Conservation (phyloP, 2,329 filamentous ascomycete genomes). For the Penicillium aurantiogriseum region DNA sequence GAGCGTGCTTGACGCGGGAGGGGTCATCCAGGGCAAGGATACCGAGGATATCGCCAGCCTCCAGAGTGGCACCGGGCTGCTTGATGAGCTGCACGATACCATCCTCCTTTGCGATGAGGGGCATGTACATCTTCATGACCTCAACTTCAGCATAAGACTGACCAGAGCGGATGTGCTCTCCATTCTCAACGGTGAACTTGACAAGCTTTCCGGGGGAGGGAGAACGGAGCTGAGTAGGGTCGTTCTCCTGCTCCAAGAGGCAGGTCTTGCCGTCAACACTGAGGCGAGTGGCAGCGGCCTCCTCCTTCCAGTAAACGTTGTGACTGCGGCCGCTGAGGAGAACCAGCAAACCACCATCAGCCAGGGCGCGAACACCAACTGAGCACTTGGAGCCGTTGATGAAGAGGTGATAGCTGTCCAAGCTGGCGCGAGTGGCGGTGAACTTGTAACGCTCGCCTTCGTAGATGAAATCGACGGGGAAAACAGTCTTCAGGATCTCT, state of each 20-base stretch:
- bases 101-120: slow-evolving; percentile 88
- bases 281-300: slow-evolving; percentile 90
- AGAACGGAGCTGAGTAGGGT: slow-evolving; percentile 92
- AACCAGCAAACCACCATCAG: slow-evolving; percentile 89
- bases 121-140: slow-evolving; percentile 99
- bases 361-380: slow-evolving; percentile 86
- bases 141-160: slow-evolving; percentile 96
- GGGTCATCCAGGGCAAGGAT: slow-evolving; percentile 95
- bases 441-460: slow-evolving; percentile 97
- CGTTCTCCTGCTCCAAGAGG: slow-evolving; percentile 96
- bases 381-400: slow-evolving; percentile 98
- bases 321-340: slow-evolving; percentile 89
- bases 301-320: slow-evolving; percentile 99
- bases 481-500: slow-evolving; percentile 95
- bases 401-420: slow-evolving; percentile 95
- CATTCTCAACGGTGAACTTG: slow-evolving; percentile 95
- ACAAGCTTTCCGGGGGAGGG: slow-evolving; percentile 96
- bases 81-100: slow-evolving; percentile 98
- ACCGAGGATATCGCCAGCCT: slow-evolving; percentile 97
- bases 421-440: slow-evolving; percentile 86
- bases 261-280: slow-evolving; percentile 98
- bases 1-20: slow-evolving; percentile 91
- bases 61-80: slow-evolving; percentile 95
- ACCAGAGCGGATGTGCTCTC: slow-evolving; percentile 85
- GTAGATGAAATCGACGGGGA: slow-evolving; percentile 98